phyloP scores from a whole-genome alignment of 1,139 yeast species.

The Blastobotrys apis region DNA sequence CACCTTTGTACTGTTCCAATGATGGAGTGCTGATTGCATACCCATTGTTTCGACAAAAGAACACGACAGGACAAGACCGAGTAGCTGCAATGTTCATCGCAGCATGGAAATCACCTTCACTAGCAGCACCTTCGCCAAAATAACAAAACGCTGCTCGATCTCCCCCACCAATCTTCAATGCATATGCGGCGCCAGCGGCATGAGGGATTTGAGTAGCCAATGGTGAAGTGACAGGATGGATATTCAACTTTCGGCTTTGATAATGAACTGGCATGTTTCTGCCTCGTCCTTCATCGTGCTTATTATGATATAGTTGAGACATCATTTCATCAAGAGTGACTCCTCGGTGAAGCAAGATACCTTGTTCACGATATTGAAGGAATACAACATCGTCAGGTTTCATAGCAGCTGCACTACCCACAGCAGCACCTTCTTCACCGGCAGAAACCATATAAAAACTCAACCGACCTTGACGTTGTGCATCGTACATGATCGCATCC shows the following conservation, averaged over 20 bases:
- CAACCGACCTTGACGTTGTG: conserved; percentile 38
- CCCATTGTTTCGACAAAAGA: conserved; percentile 38
- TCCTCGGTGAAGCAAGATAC: conserved; percentile 36
- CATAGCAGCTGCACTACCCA: conserved; percentile 37
- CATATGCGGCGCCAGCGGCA: conserved; percentile 39
- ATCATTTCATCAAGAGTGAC: conserved; percentile 33
- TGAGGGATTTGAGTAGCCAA: conserved; percentile 38
- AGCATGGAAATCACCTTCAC: conserved; percentile 39
- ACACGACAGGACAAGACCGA: conserved; percentile 34
- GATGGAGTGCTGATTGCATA: conserved; percentile 38
- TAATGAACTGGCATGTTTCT: conserved; percentile 38
- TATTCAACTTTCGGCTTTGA: conserved; percentile 29
- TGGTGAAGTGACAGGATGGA: conserved; percentile 38
- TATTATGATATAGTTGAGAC: conserved; percentile 35
- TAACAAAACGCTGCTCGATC: conserved; percentile 32
- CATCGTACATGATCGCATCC: conserved; percentile 37
- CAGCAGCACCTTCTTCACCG: conserved; percentile 39
- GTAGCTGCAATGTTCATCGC: conserved; percentile 39
- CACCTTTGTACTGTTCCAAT: conserved; percentile 37
- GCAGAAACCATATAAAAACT: conserved; percentile 38
- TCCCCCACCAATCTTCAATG: conserved; percentile 31
- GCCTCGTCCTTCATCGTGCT: conserved; percentile 33
- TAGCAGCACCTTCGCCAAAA: conserved; percentile 40
- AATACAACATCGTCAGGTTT: conserved; percentile 33
- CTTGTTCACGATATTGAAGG: conserved; percentile 37